Evolutionary conservation across 345 rosid genomes (phyloP), one percentile per base, ranked within the genome.

Genomic region (Salix caprea): DNA sequence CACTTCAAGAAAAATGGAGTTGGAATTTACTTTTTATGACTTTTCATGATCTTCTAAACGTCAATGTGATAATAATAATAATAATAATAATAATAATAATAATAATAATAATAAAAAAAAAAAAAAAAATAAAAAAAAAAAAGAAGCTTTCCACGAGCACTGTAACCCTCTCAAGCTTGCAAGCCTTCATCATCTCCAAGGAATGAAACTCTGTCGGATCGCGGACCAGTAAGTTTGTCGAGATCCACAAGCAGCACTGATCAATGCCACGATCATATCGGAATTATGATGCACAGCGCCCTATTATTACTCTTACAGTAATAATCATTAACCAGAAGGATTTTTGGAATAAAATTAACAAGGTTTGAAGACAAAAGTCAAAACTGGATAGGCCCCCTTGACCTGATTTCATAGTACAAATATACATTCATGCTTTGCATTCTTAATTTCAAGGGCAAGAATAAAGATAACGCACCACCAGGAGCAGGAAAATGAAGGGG

Each of bases 351-450:
- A 36, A 71, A 23, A 62, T 69, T n/a, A 58, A 12, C 4, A 50
- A 24, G 21, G 21, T 40, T 40, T 40, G 64, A 68, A 4, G 24
- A 52, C 39, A 10, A 14, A 23, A n/a, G 72, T 60, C 76, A 78
- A 78, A 72, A 78, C 65, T 71, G 56, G 71, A 71, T 54, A 78
- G 64, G 40, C 24, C 48, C 62, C 52, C 50, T 67, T 8, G 13
- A 54, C 78, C 73, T 46, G 42, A 23, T 67, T 62, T 71, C 75
- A 71, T 23, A 18, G 24, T 36, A 44, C n/a, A 37, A 64, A 37
- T 70, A 70, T 74, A 71, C 36, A 21, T 10, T 26, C 64, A 77
- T 18, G 18, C 65, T 46, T 69, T 69, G 66, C 69, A 76, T 69
- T 69, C 79, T 69, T 42, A 69, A 76, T 60, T 18, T 26, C 21